Evolutionary conservation across 1,139 yeast species (phyloP).

Genomic region (Geotrichum phurueaensis): DNA sequence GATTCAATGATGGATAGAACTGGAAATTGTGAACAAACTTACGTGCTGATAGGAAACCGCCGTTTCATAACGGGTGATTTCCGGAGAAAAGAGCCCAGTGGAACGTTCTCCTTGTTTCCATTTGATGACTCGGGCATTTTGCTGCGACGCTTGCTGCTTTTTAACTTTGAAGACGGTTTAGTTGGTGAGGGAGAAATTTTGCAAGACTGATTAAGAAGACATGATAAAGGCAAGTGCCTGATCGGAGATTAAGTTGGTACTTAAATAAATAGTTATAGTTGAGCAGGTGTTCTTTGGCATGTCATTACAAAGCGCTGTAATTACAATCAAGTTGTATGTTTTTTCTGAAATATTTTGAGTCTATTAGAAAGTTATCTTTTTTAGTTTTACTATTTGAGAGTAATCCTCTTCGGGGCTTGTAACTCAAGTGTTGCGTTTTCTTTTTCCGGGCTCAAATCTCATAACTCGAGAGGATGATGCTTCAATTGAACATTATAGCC

Average conservation of each 20-base stretch:
- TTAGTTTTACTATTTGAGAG: not conserved
- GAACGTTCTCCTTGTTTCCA: not conserved
- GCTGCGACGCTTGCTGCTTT: too few relatives aligned
- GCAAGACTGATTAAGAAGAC: too few relatives aligned
- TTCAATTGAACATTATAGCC: too few relatives aligned
- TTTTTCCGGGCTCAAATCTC: not conserved
- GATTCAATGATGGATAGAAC: not conserved
- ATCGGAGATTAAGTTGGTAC: not conserved
- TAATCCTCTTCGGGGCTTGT: not conserved
- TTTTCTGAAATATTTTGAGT: not conserved
- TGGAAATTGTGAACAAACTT: not conserved
- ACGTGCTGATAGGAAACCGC: not conserved
- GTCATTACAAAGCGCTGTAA: not conserved
- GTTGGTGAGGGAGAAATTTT: too few relatives aligned
- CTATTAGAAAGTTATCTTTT: too few relatives aligned
- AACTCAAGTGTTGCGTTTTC: not conserved
- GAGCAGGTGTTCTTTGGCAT: not conserved
- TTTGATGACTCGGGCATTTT: not conserved
- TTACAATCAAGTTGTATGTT: not conserved
- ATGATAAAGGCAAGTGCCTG: not conserved
- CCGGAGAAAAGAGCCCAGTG: not conserved
- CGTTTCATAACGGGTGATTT: not conserved
- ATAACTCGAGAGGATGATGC: too few relatives aligned
- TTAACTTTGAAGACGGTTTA: too few relatives aligned
- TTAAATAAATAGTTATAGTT: not conserved